Conservation (phyloP, 495 filamentous ascomycete species). For the Penicillium roqueforti region DNA sequence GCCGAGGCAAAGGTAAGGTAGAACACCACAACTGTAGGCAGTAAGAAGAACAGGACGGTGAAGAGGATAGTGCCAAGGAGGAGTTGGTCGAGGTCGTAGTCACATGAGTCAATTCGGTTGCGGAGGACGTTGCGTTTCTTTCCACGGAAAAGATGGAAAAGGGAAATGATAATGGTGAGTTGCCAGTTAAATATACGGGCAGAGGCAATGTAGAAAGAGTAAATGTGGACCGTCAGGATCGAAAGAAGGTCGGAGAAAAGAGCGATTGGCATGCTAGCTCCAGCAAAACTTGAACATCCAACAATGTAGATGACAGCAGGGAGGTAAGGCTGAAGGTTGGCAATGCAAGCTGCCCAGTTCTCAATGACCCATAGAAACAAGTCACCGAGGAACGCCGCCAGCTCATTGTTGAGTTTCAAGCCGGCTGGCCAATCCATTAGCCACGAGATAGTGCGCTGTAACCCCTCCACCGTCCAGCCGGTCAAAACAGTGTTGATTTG, state of each 20-base stretch:
- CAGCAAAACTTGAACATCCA: constrained; percentile 90
- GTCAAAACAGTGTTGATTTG: constrained; percentile 75
- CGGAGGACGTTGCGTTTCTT: constrained; percentile 97
- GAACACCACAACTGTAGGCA: constrained; percentile 93
- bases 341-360: constrained; percentile 87
- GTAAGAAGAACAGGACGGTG: constrained; percentile 88
- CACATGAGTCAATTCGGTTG: constrained; percentile 96
- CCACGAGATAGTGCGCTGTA: constrained; percentile 89
- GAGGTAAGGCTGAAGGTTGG: constrained; percentile 68
- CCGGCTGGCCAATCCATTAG: constrained; percentile 98
- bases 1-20: constrained; percentile 95
- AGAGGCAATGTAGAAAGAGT: constrained; percentile 94
- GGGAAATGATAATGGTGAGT: constrained; percentile 87
- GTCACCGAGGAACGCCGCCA: constrained; percentile 89
- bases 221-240: constrained; percentile 90
- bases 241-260: constrained; percentile 93
- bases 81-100: constrained; percentile 97
- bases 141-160: constrained; percentile 96
- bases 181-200: constrained; percentile 99
- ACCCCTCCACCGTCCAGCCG: constrained; percentile 81
- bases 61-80: constrained; percentile 96
- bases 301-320: constrained; percentile 89
- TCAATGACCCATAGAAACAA: constrained; percentile 98
- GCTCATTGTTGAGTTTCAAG: constrained; percentile 91
- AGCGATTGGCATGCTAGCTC: constrained; percentile 94